Percentiles rank a stretch among this genome's conserved stretches.
These are phyloP conservation scores for Malassezia brasiliensis DNA, from an alignment of 1,284 basidiomycete species.

Conservation along the genomic window DNA sequence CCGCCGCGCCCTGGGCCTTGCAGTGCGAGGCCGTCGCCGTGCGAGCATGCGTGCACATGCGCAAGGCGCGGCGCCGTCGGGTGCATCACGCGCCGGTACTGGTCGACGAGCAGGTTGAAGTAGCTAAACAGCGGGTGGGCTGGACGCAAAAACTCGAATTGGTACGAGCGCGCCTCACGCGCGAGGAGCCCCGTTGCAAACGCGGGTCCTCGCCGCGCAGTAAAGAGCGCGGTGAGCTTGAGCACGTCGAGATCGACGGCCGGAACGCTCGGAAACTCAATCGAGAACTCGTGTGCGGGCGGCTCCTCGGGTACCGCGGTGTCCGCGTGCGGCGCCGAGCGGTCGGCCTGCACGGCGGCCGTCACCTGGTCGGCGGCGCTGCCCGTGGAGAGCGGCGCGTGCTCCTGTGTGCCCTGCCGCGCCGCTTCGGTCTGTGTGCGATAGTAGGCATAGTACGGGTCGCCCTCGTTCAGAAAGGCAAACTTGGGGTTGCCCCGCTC, in stretches of 20 bases:
- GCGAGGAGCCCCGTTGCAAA: constrained; percentile 76
- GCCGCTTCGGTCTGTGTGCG: constrained; percentile 31
- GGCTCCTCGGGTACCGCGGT: constrained; percentile 59
- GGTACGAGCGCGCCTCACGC: constrained; percentile 87
- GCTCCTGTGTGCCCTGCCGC: constrained; percentile 19
- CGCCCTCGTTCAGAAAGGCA: constrained; percentile 34
- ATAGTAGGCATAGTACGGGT: constrained; percentile 46
- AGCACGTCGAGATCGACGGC: constrained; percentile 64
- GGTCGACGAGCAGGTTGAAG: constrained; percentile 93
- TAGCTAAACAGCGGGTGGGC: constrained; percentile 90
- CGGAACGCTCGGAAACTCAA: constrained; percentile 80
- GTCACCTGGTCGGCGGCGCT: constrained; percentile 2
- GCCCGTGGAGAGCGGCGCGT: constrained; percentile 6
- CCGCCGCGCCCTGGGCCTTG: constrained; percentile 29
- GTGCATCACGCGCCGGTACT: constrained; percentile 82
- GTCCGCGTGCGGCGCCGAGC: neutral
- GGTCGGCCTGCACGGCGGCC: constrained; percentile 5
- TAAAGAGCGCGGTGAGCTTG: constrained; percentile 80
- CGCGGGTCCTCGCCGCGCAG: constrained; percentile 75
- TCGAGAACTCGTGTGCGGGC: constrained; percentile 69
- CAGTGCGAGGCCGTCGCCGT: constrained; percentile 8
- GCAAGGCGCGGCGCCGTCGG: constrained; percentile 68
- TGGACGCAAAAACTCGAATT: constrained; percentile 94
- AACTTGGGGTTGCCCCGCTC: constrained; percentile 39
- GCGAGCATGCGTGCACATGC: constrained; percentile 52